phyloP scores from a whole-genome alignment of 257 asterid genomes.

The Linderniella brevidens region DNA sequence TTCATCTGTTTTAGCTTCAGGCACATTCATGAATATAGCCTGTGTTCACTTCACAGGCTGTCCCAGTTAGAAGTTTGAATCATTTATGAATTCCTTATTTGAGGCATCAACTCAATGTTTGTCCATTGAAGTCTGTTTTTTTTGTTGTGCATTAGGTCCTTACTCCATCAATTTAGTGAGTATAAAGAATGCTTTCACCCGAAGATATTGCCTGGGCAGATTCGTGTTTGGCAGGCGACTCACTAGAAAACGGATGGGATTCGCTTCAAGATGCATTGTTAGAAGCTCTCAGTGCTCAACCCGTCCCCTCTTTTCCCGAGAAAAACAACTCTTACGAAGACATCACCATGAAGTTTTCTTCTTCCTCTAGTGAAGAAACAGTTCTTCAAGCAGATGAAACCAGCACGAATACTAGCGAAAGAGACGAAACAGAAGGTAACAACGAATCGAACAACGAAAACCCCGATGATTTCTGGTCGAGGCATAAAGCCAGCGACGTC shows the following conservation, averaged over 20 bases:
- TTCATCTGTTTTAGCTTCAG: too few relatives aligned
- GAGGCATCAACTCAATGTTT: too few relatives aligned
- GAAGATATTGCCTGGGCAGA: conserved; percentile 55
- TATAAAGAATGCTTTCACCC: conserved; percentile 10
- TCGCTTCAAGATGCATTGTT: conserved; percentile 16
- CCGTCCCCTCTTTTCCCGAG: conserved; percentile 4
- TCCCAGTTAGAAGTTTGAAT: too few relatives aligned
- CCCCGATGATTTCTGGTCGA: conserved; percentile 17
- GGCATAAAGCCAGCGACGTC: conserved; percentile 13
- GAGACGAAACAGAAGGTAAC: conserved; percentile 3
- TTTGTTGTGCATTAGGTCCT: too few relatives aligned
- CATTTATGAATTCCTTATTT: too few relatives aligned
- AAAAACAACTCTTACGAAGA: conserved; percentile 9
- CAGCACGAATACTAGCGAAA: conserved; percentile 5
- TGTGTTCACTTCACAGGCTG: too few relatives aligned
- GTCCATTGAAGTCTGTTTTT: too few relatives aligned
- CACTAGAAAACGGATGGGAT: conserved; percentile 18
- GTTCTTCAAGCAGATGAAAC: conserved; percentile 5
- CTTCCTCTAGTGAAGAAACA: background rate
- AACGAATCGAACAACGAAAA: conserved; percentile 7
- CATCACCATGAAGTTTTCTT: background rate
- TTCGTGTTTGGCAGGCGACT: conserved; percentile 34
- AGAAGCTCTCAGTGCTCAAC: conserved; percentile 11
- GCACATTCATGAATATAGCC: too few relatives aligned
- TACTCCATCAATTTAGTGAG: too few relatives aligned